Evolutionary conservation across 2,329 filamentous ascomycete genomes (phyloP), one percentile per base, ranked within the genome.

Genomic region (Fusarium guadeloupense): DNA sequence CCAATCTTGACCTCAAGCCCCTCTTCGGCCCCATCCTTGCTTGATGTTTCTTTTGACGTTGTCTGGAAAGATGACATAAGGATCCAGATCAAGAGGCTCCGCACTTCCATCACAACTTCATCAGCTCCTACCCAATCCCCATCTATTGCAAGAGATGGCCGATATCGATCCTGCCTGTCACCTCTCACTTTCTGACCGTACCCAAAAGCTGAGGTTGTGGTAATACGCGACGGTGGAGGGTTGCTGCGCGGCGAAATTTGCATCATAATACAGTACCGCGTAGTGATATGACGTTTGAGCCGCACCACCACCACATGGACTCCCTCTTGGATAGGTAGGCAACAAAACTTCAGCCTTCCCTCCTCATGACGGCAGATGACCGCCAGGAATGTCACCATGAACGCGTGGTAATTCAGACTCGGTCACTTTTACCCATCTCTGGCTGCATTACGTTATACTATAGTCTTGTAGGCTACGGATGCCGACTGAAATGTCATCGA

Each of bases 211-310:
- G 34, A 20, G 38, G 23, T 31, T n/a, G 43, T 30, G 23, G 48
- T 28, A 41, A 38, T 30, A 56, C 35, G 17, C 10, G 17, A 44
- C 14, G 38, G 35, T 44, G 45, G 53, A 51, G 53, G 59, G 62
- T 57, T 64, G 48, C 51, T 42, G 28, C 42, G 48, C 47, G 54
- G 54, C 50, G 43, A 59, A 28, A 30, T 48, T 58, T 68, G 63
- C 66, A 69, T 67, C 66, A 68, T 69, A 43, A 33, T 43, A 54
- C 54, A 58, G 42, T 44, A 46, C 52, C 41, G 38, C 48, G 4
- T 23, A 21, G 17, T 34, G 50, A 49, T 56, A 68, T 69, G 66
- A 68, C 66, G 66, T 68, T 62, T 59, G 38, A 59, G 54, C 53
- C 44, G 54, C 38, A 60, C 59, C 59, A 64, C 42, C 43, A 58